Base-by-base conservation (phyloP, 2,329 filamentous ascomycete species). In the Ceratocystis cubensis region DNA sequence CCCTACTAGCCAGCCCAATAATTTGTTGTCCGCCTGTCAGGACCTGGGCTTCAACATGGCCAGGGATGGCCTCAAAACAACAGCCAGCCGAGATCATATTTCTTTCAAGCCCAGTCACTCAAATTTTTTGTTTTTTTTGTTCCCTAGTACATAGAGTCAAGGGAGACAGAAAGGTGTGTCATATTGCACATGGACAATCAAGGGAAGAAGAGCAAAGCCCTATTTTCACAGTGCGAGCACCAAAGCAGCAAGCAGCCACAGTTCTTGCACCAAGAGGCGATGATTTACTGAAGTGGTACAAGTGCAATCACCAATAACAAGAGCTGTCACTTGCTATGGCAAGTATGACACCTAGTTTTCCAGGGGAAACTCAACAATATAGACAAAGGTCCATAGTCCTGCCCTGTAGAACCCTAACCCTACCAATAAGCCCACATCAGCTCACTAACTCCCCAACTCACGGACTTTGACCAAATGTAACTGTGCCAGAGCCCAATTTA, bases 1-100 rank as follows among this genome's bases (percentile, higher is more conserved):
- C 30, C 28, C 25, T 59, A 28, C 33, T 33, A 8, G 30, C 28
- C 56, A 37, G 33, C 15, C 56, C 56, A 57, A 59, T 53, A 25
- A 59, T 30, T 59, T 41, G 10, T 13, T 13, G 37, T 13, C 37
- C 10, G 53, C 17, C 28, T 59, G 28, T 59, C 28, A 59, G 13
- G 13, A 33, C 25, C 53, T n/a, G n/a, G 28, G 3, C 53, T 33
- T 57, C 28, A n/a, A 8, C 53, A 57, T 13, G 22, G 17, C 8
- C 56, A 59, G 15, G 56, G 56, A 59, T 59, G 56, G 56, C 56
- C 56, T 59, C 56, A 59, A 59, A 59, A 17, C 22, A 7, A n/a
- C 5, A 15, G 10, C 48, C 48, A 15, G 48, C 22, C 8, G 48
- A 25, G 25, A 22, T 50, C 46, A 48, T 1, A n/a, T 8, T 41